Conservation (phyloP, 228 moss, liverwort and hornwort genomes). For the Sphagnum fallax region DNA sequence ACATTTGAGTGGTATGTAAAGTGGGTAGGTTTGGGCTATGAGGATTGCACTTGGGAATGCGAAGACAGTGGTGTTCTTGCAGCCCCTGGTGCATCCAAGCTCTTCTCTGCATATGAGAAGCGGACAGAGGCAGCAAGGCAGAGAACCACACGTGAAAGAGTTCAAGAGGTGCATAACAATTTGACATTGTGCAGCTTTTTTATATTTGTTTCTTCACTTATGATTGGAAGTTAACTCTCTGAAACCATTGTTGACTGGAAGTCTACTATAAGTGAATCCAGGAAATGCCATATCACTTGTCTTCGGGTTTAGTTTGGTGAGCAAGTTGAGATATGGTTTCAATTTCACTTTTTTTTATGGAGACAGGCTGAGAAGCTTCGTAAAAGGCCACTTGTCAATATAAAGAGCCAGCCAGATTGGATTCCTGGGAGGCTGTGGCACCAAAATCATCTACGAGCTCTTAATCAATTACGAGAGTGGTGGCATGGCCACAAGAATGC, state of each 20-base stretch:
- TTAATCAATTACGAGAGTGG: constrained; percentile 44
- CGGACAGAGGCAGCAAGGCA: constrained; percentile 52
- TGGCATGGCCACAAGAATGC: constrained; percentile 69
- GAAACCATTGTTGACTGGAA: too few species aligned
- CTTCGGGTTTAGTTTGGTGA: too few species aligned
- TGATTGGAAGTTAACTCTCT: too few species aligned
- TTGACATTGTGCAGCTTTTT: too few species aligned
- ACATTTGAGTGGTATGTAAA: constrained; percentile 77
- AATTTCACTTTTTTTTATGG: too few species aligned
- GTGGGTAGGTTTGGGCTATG: constrained; percentile 89
- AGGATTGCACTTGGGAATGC: constrained; percentile 89
- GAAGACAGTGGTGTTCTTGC: constrained; percentile 44
- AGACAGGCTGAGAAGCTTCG: too few species aligned
- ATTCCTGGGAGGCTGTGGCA: constrained; percentile 4
- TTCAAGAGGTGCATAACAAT: constrained; percentile 41
- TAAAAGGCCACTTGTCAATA: constrained; percentile 11
- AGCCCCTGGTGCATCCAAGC: constrained; percentile 27
- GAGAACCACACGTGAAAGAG: constrained; percentile 36
- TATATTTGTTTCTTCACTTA: too few species aligned
- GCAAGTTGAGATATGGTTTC: too few species aligned
- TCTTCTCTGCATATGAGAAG: constrained; percentile 36
- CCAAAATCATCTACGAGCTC: constrained; percentile 53
- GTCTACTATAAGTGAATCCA: too few species aligned
- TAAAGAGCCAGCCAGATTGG: constrained; percentile 61
- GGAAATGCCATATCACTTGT: too few species aligned